Evolutionary conservation across 495 filamentous ascomycete species (phyloP).

Genomic region (Penicillium cosmopolitanum): DNA sequence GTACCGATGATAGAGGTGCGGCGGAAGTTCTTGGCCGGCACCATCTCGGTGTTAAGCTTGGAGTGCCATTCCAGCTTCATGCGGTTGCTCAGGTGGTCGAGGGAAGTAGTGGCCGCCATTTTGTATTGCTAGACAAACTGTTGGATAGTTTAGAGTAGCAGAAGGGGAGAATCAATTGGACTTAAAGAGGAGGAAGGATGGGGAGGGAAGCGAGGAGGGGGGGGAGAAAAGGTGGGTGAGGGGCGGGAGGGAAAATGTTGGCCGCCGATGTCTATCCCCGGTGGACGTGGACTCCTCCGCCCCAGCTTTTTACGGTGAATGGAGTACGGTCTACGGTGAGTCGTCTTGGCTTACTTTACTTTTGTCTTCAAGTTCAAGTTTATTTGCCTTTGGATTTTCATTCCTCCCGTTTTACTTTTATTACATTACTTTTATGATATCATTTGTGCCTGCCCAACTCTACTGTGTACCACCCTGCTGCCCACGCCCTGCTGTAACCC

Average conservation of each 20-base stretch:
- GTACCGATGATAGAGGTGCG: constrained; percentile 98
- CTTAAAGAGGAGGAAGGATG: constrained; percentile 27
- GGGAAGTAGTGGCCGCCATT: constrained; percentile 59
- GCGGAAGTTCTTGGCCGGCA: constrained; percentile 83
- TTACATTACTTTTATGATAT: neutral
- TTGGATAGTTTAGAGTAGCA: constrained; percentile 17
- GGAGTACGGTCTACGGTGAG: constrained; percentile 2
- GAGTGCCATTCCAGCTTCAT: constrained; percentile 93
- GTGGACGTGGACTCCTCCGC: constrained; percentile 9
- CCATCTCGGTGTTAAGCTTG: constrained; percentile 76
- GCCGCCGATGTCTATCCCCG: constrained; percentile 38
- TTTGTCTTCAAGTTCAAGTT: neutral
- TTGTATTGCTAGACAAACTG: constrained; percentile 29
- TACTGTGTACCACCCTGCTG: neutral
- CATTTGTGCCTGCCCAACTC: neutral
- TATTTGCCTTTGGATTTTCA: neutral
- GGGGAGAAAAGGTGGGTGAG: constrained; percentile 28
- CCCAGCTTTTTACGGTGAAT: constrained; percentile 22
- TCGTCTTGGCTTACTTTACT: neutral
- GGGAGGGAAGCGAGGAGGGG: constrained; percentile 26
- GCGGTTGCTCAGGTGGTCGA: constrained; percentile 79
- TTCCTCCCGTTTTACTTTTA: neutral
- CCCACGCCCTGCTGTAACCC: neutral
- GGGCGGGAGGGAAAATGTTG: constrained; percentile 47
- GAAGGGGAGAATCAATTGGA: constrained; percentile 15